Evolutionary conservation across 257 asterid species (phyloP).

Genomic region (Plantago elongata): DNA sequence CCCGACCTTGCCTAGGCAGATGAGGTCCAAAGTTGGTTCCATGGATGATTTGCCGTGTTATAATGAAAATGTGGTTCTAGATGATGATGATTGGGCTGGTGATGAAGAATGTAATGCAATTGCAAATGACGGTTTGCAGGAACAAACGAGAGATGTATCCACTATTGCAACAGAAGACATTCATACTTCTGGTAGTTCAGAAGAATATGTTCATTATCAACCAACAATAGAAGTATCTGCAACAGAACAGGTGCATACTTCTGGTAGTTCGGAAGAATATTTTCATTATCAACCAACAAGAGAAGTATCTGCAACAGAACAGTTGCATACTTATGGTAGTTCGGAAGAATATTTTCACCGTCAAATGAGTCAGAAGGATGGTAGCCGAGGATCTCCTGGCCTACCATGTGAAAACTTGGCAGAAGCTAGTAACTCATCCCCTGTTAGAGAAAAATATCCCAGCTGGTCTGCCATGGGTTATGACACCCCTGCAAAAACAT

Average conservation of each 20-base stretch:
- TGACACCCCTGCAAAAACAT: slow-evolving; percentile 8
- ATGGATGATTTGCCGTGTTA: slow-evolving; percentile 91
- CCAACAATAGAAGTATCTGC: slow-evolving; percentile 13
- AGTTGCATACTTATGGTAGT: neutral
- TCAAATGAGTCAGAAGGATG: slow-evolving; percentile 8
- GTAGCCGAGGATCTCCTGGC: too few relatives aligned
- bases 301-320: slow-evolving; percentile 11
- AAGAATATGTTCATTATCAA: too few relatives aligned
- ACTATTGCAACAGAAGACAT: neutral
- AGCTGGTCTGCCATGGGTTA: neutral
- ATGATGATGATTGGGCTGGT: slow-evolving; percentile 4
- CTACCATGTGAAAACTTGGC: neutral
- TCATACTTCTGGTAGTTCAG: neutral
- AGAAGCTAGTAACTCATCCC: neutral
- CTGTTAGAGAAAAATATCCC: neutral
- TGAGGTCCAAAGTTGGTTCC: slow-evolving; percentile 41
- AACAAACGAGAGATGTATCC: slow-evolving; percentile 16
- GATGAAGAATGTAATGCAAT: slow-evolving; percentile 30
- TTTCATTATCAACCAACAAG: neutral
- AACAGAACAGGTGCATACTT: neutral
- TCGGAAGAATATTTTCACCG: slow-evolving; percentile 17
- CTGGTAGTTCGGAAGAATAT: neutral
- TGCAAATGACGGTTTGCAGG: slow-evolving; percentile 10
- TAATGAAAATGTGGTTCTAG: slow-evolving; percentile 21
- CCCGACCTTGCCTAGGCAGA: slow-evolving; percentile 53